Base-by-base conservation (phyloP, 2,329 filamentous ascomycete species). In the Xylaria sp. region DNA sequence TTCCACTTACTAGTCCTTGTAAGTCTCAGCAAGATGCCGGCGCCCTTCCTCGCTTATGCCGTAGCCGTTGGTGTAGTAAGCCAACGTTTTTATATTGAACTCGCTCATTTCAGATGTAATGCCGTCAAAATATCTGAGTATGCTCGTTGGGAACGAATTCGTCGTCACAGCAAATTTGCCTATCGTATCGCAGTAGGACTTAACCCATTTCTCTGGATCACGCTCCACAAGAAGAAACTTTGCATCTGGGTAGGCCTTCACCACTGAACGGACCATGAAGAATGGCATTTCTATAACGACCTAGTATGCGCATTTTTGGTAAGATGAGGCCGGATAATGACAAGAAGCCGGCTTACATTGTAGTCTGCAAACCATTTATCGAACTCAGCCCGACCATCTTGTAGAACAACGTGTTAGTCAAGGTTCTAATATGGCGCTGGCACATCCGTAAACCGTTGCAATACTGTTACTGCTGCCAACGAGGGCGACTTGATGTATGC, bases 331-430 rank as follows among this genome's bases (percentile, higher is more conserved):
- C 21, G 26, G 39, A 51, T 19, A 29, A 45, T 19, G 24, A 22
- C 17, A 38, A 43, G 17, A 21, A 37, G 24, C 18, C 24, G 24
- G 50, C 68, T 48, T 59, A 73, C 73, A 50, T 74, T 71, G 41
- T 73, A 73, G 19, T 71, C 64, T 21, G 69, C 70, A 21, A 74
- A 69, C 67, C 72, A 74, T 58, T 74, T 75, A 54, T 75, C 72
- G 41, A 73, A 75, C 39, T 75, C 73, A 9, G 60, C 61, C 17
- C 69, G 66, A 38, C 63, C 65, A 48, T 73, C 65, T 68, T 45
- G 24, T 17, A 24, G 17, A 7, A 38, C 17, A 19, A n/a, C 37
- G 13, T 26, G n/a, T 57, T 43, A 59, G 41, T 6, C 5, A 26
- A 26, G 6, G 24, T 11, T 26, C 24, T 26, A 26, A 26, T 26